Percentiles rank a stretch among this genome's conserved stretches.
These are phyloP conservation scores for Claviceps sp. DNA, from an alignment of 2,329 filamentous ascomycete genomes.

Conservation along the genomic window DNA sequence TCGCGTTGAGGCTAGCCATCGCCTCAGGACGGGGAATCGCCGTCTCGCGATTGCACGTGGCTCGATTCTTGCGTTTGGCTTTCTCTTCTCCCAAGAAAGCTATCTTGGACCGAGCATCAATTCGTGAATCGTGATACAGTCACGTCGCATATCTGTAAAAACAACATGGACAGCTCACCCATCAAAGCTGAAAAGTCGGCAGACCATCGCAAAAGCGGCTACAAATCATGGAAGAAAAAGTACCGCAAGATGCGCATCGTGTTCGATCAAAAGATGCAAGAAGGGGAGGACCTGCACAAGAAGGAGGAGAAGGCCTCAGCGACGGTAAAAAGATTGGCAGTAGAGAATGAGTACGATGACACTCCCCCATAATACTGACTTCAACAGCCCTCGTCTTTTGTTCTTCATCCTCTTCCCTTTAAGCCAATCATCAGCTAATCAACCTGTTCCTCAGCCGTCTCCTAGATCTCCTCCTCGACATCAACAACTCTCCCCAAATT, in stretches of 20 bases:
- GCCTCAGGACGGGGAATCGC: neutral
- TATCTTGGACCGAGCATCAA: neutral
- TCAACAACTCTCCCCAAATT: slow-evolving; percentile 75
- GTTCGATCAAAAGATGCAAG: slow-evolving; percentile 66
- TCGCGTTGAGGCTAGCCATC: neutral
- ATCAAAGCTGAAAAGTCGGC: slow-evolving; percentile 32
- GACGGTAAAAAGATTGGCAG: slow-evolving; percentile 69
- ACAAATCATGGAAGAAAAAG: slow-evolving; percentile 78
- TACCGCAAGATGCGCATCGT: slow-evolving; percentile 79
- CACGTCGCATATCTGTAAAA: neutral
- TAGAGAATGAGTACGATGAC: slow-evolving; percentile 74
- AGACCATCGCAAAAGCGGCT: slow-evolving; percentile 33
- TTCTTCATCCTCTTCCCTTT: no score
- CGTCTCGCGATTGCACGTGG: neutral
- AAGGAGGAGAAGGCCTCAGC: slow-evolving; percentile 69
- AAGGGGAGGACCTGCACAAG: slow-evolving; percentile 71
- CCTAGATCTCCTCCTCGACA: slow-evolving; percentile 75
- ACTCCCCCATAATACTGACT: neutral
- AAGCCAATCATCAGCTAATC: neutral
- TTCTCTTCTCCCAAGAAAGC: neutral
- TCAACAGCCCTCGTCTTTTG: neutral
- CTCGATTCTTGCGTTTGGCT: neutral
- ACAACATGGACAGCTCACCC: slow-evolving; percentile 20
- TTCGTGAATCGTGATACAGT: neutral
- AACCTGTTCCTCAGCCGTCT: slow-evolving; percentile 50